phyloP scores from a whole-genome alignment of 2,329 filamentous ascomycete species.

The Polychaeton citri region DNA sequence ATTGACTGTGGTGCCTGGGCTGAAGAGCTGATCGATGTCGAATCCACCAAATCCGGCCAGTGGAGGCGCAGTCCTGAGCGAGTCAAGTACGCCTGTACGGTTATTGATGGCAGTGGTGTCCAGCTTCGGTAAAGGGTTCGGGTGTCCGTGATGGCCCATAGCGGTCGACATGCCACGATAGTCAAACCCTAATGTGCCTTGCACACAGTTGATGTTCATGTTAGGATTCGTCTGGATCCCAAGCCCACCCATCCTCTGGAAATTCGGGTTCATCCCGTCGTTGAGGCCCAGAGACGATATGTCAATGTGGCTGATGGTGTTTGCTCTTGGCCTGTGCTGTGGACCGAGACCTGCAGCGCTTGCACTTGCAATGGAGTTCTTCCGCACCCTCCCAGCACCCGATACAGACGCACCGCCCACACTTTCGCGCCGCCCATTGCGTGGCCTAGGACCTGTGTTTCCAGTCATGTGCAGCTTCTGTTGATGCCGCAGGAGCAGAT shows the following conservation, averaged over 20 bases:
- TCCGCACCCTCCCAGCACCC: conserved; percentile 63
- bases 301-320: conserved; percentile 93
- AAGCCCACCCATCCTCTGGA: conserved; percentile 16
- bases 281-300: conserved; percentile 50
- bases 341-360: conserved; percentile 36
- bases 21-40: conserved; percentile 60
- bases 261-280: conserved; percentile 11
- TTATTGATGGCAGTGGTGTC: conserved; percentile 63
- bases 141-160: conserved; percentile 54
- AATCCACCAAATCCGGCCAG: conserved; percentile 56
- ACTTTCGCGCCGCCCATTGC: conserved; percentile 76
- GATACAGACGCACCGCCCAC: conserved; percentile 56
- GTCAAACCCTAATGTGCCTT: conserved; percentile 41
- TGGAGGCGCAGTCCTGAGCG: conserved; percentile 67
- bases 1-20: conserved; percentile 48
- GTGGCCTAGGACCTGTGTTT: conserved; percentile 71
- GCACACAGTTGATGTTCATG: conserved; percentile 38
- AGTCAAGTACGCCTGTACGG: conserved; percentile 36
- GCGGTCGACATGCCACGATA: conserved; percentile 61
- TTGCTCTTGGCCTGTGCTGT: conserved; percentile 71
- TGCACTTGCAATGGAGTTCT: conserved; percentile 70
- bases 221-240: conserved; percentile 4
- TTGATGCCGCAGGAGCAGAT: conserved; percentile 85
- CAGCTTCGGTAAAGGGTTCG: conserved; percentile 61
- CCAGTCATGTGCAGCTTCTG: conserved; percentile 95